Base-by-base conservation (phyloP, 108 stramenopile genomes). In the Mayamaea pseudoterrestris region DNA sequence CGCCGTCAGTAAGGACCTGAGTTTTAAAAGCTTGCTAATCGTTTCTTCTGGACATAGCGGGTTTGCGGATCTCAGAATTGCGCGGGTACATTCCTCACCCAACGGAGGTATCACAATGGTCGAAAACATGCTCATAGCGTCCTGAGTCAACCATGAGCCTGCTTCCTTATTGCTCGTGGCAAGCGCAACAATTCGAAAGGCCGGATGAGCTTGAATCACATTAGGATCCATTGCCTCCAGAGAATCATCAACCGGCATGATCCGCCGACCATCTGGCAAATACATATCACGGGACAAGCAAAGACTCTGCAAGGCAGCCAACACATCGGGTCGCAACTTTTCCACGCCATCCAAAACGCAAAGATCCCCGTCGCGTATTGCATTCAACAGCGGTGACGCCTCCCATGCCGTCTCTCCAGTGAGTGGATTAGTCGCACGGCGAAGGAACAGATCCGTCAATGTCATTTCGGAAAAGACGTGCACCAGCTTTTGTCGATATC, bases 271-370 rank as follows among this genome's bases (percentile, higher is more conserved):
- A 39, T 39, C 37, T 5, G 37, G 18, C 18, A 27, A 60, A 24
- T n/a, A 61, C 53, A 23, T 58, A 60, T 6, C 83, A 45, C 9
- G 74, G 58, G 45, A 58, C 65, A 3, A 76, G 35, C 14, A 83
- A 43, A n/a, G 8, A 20, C 37, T 39, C 37, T 39, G 37, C 37
- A 39, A 8, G 11, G 75, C 60, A n/a, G 76, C 36, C 46, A 90
- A 55, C 2, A 68, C 61, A 60, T 81, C 87, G 21, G 63, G 25
- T 1, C 67, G 63, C 23, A 88, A 53, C 35, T 80, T 85, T 17
- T 95, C 83, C 17, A 84, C 57, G 11, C 87, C 89, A 68, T 95
- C 94, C 23, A 95, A 56, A 30, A 89, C 57, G 0, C 61, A 54
- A 5, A 62, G 30, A 20, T 46, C 44, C 4, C 90, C 94, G 1